Evolutionary conservation across 2,329 filamentous ascomycete genomes (phyloP), one percentile per base, ranked within the genome.

Genomic region (Mollisia scopiformis): DNA sequence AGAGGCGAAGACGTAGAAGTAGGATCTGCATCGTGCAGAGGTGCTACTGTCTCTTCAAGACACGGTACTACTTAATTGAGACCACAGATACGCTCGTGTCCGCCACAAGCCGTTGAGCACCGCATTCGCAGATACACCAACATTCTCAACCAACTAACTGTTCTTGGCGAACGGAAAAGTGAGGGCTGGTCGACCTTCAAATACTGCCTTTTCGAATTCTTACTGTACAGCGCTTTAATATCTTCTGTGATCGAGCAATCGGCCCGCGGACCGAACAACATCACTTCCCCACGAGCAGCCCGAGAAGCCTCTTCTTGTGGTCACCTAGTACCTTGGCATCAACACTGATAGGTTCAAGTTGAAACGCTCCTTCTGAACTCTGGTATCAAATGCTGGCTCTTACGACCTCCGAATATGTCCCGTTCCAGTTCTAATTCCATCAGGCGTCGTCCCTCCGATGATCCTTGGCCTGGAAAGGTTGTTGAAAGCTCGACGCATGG

Each of bases 401-500:
- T 33, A 21, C 13, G 49, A 8, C 11, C 27, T 31, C 11, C 23
- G 23, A 16, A 35, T 27, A 58, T 58, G 55, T 58, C 55, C 25
- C 25, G 35, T 27, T 50, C 31, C 13, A 52, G 55, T 7, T 52
- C 47, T 39, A 27, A 28, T 43, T 52, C 47, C 8, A 52, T 35
- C n/a, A 52, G 27, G 27, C 43, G 46, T 19, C 16, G 31, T 6
- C 25, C 25, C 6, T 33, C 43, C n/a, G 52, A 51, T 6, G 52
- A 56, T 33, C 41, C 13, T 27, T 14, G 39, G 16, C n/a, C 43
- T 37, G 35, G n/a, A 60, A 60, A 60, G 52, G 58, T 60, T 27
- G 35, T 47, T 16, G 39, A 43, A 21, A 27, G 10, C 21, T 16
- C 23, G 13, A 14, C 16, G 23, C 11, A 25, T 47, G 16, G 21